These are phyloP conservation scores for Westerdykella ornata DNA, from an alignment of 2,329 filamentous ascomycete genomes.

Conservation along the genomic window DNA sequence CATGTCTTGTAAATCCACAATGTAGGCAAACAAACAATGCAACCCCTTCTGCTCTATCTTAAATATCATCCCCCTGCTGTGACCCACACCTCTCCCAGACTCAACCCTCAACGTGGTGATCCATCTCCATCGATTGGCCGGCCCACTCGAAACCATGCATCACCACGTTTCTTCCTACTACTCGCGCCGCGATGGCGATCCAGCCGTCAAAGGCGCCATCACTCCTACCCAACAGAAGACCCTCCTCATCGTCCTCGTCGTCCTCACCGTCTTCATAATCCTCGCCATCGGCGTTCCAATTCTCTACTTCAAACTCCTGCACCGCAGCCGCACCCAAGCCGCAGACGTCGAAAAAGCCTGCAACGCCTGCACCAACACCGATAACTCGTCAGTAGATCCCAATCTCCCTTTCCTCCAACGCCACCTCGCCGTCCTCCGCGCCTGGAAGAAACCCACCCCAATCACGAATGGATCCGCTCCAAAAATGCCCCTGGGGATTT, in stretches of 20 bases:
- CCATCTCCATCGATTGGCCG: neutral
- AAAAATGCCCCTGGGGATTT: no score
- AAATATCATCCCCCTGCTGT: no score
- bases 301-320: constrained; percentile 1
- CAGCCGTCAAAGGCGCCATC: neutral
- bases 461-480: no score
- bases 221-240: neutral
- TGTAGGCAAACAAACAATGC: no score
- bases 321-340: constrained; percentile 1
- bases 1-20: no score
- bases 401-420: constrained; percentile 1
- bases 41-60: no score
- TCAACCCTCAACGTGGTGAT: no score
- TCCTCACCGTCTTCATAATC: constrained; percentile 1
- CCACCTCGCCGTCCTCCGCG: constrained; percentile 5
- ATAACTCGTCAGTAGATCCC: constrained; percentile 1
- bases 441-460: constrained; percentile 6
- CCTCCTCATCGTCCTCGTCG: constrained; percentile 1
- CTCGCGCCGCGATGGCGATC: neutral
- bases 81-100: no score
- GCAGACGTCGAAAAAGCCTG: neutral
- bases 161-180: no score
- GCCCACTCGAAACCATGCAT: neutral
- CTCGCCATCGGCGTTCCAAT: constrained; percentile 2
- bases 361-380: constrained; percentile 1